A percentile compares a stretch with the other conserved stretches of the same genome.
Evolutionary conservation across 2,329 filamentous ascomycete species (phyloP).

Genomic region (Polychaeton citri): DNA sequence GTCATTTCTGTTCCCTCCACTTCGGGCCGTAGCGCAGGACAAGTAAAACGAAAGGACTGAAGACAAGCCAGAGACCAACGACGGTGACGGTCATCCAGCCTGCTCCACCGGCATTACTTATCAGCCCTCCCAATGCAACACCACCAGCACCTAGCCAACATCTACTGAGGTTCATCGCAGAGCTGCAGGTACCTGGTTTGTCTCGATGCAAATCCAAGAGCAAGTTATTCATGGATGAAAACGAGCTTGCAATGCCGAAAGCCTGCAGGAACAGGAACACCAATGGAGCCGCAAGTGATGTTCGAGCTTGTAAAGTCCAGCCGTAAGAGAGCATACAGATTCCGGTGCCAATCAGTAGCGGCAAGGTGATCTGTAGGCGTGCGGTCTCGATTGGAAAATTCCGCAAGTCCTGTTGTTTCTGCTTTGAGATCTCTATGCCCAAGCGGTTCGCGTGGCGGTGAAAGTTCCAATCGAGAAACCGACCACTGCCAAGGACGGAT

Average conservation of each 20-base stretch:
- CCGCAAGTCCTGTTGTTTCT: slow-evolving; percentile 40
- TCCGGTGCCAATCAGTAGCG: slow-evolving; percentile 22
- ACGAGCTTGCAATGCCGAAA: background rate
- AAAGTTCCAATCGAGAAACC: slow-evolving; percentile 59
- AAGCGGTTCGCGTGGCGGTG: slow-evolving; percentile 49
- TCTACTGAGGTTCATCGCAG: background rate
- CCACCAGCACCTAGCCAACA: background rate
- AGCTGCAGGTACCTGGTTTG: background rate
- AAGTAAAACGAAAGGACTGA: background rate
- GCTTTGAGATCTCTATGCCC: slow-evolving; percentile 47
- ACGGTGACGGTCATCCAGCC: background rate
- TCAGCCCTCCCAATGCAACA: background rate
- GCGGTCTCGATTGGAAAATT: slow-evolving; percentile 39
- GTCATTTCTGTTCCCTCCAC: background rate
- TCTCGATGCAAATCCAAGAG: background rate
- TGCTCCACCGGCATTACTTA: background rate
- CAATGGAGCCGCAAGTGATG: slow-evolving; percentile 27
- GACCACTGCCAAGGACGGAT: slow-evolving; percentile 34
- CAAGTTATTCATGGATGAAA: background rate
- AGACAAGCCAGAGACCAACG: background rate
- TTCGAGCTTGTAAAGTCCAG: slow-evolving; percentile 26
- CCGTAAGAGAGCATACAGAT: slow-evolving; percentile 26
- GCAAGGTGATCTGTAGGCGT: slow-evolving; percentile 27
- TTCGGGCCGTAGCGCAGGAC: background rate
- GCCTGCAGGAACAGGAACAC: slow-evolving; percentile 31